These are phyloP conservation scores for Parachaetomium inaequale DNA, from an alignment of 495 filamentous ascomycete species.

Conservation along the genomic window DNA sequence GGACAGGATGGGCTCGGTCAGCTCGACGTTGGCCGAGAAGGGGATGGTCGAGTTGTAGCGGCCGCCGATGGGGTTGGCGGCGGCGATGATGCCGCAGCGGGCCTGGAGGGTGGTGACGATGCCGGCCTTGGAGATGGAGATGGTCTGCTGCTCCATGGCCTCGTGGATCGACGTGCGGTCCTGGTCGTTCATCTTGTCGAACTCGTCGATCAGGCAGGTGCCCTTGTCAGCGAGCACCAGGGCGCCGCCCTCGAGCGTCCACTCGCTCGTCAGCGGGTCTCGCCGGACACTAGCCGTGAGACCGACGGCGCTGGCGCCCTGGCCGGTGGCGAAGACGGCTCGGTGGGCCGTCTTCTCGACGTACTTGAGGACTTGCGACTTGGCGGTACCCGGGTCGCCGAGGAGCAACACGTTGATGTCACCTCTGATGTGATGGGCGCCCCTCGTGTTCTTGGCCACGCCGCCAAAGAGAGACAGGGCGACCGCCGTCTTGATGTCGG, in stretches of 20 bases:
- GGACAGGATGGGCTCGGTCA: conserved; percentile 95
- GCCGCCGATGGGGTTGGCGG: conserved; percentile 93
- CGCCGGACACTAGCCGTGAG: conserved; percentile 94
- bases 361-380: conserved; percentile 97
- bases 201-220: conserved; percentile 97
- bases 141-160: conserved; percentile 99
- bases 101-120: conserved; percentile 98
- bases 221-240: conserved; percentile 93
- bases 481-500: conserved; percentile 95
- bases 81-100: conserved; percentile 95
- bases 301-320: conserved; percentile 96
- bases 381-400: conserved; percentile 96
- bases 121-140: conserved; percentile 98
- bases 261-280: conserved; percentile 93
- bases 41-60: conserved; percentile 96
- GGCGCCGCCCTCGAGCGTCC: conserved; percentile 97
- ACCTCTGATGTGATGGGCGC: conserved; percentile 85
- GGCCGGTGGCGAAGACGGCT: conserved; percentile 96
- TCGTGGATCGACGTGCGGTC: conserved; percentile 98
- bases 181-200: conserved; percentile 99
- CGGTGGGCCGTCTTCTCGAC: conserved; percentile 96
- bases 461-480: conserved; percentile 94
- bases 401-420: conserved; percentile 98
- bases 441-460: conserved; percentile 83
- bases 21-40: conserved; percentile 91